Conservation (phyloP, 495 filamentous ascomycete species). For the Xylaria intraflava region DNA sequence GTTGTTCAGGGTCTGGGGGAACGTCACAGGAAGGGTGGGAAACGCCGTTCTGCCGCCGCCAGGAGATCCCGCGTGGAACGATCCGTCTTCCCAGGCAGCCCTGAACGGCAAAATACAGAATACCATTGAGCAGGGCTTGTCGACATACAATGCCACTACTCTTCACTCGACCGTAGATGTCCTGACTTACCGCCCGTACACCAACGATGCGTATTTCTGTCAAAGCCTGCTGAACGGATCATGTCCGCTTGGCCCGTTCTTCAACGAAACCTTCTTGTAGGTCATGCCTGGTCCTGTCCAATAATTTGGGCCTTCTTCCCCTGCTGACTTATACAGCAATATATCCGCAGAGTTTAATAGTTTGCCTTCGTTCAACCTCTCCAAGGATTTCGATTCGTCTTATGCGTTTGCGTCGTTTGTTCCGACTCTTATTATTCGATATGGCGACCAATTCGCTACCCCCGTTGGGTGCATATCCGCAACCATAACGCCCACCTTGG, state of each 20-base stretch:
- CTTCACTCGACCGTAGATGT: conserved; percentile 62
- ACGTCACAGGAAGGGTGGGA: conserved; percentile 62
- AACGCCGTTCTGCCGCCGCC: conserved; percentile 47
- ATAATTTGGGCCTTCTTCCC: not conserved
- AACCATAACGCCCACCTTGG: conserved; percentile 72
- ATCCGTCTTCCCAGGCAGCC: conserved; percentile 38
- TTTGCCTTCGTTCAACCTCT: conserved; percentile 65
- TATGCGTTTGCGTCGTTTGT: conserved; percentile 81
- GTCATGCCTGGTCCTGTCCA: conserved; percentile 20
- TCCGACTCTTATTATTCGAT: conserved; percentile 60
- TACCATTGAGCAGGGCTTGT: conserved; percentile 36
- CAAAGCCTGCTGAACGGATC: conserved; percentile 48
- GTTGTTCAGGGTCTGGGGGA: conserved; percentile 79
- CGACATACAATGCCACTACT: conserved; percentile 53
- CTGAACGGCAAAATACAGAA: conserved; percentile 73
- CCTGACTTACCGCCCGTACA: conserved; percentile 64
- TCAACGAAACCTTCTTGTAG: conserved; percentile 52
- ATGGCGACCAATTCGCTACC: conserved; percentile 59
- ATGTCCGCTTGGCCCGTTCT: conserved; percentile 73
- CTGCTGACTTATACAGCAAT: conserved; percentile 2
- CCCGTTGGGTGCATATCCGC: conserved; percentile 73
- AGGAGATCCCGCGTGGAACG: conserved; percentile 44
- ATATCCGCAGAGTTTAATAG: conserved; percentile 27
- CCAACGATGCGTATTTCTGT: conserved; percentile 56
- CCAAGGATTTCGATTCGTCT: conserved; percentile 67